Evolutionary conservation across 495 filamentous ascomycete species (phyloP).

Genomic region (Aspergillus baeticus): DNA sequence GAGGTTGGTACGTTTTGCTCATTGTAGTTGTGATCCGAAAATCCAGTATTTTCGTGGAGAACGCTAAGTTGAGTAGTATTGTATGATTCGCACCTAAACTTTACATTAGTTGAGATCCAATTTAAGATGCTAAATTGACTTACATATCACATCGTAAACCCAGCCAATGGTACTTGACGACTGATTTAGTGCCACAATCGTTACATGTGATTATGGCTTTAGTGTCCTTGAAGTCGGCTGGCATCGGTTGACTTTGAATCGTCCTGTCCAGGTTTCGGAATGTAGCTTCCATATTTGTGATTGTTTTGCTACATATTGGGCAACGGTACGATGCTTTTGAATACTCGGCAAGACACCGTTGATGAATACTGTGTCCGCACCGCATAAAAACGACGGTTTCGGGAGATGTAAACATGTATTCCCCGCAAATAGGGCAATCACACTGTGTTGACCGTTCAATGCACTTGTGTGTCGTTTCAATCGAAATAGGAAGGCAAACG

Average conservation of each 20-base stretch:
- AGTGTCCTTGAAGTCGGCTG: slow-evolving; percentile 73
- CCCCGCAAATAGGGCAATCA: slow-evolving; percentile 96
- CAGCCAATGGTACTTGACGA: slow-evolving; percentile 89
- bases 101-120: slow-evolving; percentile 17
- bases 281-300: slow-evolving; percentile 94
- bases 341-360: slow-evolving; percentile 78
- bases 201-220: slow-evolving; percentile 86
- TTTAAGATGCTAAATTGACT: slow-evolving; percentile 15
- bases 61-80: slow-evolving; percentile 77
- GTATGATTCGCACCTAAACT: slow-evolving; percentile 67
- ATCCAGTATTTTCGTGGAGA: slow-evolving; percentile 37
- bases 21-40: slow-evolving; percentile 24
- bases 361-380: slow-evolving; percentile 95
- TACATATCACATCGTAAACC: slow-evolving; percentile 83
- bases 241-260: slow-evolving; percentile 91
- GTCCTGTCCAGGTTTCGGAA: slow-evolving; percentile 85
- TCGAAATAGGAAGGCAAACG: slow-evolving; percentile 85
- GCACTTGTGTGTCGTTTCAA: slow-evolving; percentile 81
- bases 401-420: slow-evolving; percentile 96
- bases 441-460: slow-evolving; percentile 93
- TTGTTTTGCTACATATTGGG: slow-evolving; percentile 89
- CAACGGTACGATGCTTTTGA: slow-evolving; percentile 89
- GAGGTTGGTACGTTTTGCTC: slow-evolving; percentile 9
- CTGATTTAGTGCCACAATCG: slow-evolving; percentile 85
- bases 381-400: slow-evolving; percentile 88